Percentiles rank a stretch among this genome's conserved stretches.
Evolutionary conservation across 1,139 yeast species (phyloP).

Genomic region (Kurtzmaniella quercitrusa): DNA sequence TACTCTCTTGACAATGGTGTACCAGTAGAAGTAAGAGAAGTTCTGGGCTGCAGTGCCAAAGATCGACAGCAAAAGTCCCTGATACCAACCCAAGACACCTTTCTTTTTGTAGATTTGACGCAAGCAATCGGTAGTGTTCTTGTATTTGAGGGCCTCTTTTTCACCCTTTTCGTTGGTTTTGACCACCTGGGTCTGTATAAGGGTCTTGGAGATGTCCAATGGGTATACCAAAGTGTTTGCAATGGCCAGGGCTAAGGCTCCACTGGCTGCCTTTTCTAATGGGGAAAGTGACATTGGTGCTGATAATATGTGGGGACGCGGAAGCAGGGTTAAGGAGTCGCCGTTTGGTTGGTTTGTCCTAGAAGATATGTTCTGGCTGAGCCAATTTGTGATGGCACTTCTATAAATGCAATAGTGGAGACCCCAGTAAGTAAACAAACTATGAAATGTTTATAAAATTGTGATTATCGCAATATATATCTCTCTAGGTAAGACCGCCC

Average conservation of each 20-base stretch:
- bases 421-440: background rate
- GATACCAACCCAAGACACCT: conserved; percentile 73
- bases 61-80: conserved; percentile 67
- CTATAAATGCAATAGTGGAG: background rate
- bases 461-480: background rate
- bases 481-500: background rate
- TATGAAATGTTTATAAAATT: background rate
- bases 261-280: conserved; percentile 75
- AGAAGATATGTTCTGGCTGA: no score
- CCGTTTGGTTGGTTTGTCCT: no score
- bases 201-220: conserved; percentile 65
- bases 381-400: background rate
- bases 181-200: conserved; percentile 65
- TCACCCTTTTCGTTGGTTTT: conserved; percentile 14
- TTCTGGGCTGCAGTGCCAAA: conserved; percentile 76
- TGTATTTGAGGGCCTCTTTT: conserved; percentile 40
- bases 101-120: conserved; percentile 50
- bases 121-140: conserved; percentile 61
- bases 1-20: conserved; percentile 62
- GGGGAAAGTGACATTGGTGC: conserved; percentile 42
- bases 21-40: conserved; percentile 86
- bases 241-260: conserved; percentile 78
- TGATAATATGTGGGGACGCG: no score
- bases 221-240: conserved; percentile 83
- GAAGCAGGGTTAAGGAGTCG: no score